These are phyloP conservation scores for Alloteropsis semialata DNA, from an alignment of 176 grass and related monocot genomes.

Conservation along the genomic window DNA sequence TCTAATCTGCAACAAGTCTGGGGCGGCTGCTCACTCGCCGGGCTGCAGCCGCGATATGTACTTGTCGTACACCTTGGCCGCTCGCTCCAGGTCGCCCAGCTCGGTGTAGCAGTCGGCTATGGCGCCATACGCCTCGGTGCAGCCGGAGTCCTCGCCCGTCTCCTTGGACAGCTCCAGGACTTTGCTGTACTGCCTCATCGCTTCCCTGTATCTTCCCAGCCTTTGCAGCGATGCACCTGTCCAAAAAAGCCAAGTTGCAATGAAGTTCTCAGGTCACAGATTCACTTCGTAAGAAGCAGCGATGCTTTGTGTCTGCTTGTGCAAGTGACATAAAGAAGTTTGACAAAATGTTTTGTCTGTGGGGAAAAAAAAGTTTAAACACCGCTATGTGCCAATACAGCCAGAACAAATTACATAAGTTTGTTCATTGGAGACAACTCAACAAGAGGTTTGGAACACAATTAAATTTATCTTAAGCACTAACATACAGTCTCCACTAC, in stretches of 20 bases:
- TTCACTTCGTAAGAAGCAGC: not conserved
- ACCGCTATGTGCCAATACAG: not conserved
- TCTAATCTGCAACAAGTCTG: not conserved
- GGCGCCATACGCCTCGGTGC: constrained; percentile 67
- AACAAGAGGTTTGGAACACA: not conserved
- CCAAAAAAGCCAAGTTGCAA: not conserved
- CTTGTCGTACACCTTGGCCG: constrained; percentile 63
- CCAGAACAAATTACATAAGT: not conserved
- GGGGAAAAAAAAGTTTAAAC: not conserved
- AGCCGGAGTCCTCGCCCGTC: constrained; percentile 60
- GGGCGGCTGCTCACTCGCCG: not conserved
- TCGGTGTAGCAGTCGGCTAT: constrained; percentile 69
- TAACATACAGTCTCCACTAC: not conserved
- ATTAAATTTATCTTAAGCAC: not conserved
- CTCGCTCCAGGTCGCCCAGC: constrained; percentile 59
- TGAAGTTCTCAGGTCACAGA: not conserved
- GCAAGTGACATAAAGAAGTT: not conserved
- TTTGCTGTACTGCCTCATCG: constrained; percentile 54
- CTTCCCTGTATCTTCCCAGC: constrained; percentile 55
- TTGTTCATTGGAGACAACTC: not conserved
- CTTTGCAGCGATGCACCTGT: constrained; percentile 60
- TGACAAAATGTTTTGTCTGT: not conserved
- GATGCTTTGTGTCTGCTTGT: not conserved
- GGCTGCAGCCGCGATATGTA: constrained; percentile 54
- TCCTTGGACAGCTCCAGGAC: constrained; percentile 61